Evolutionary conservation across 2,329 filamentous ascomycete genomes (phyloP), one percentile per base, ranked within the genome.

Genomic region (Exophiala sp.): DNA sequence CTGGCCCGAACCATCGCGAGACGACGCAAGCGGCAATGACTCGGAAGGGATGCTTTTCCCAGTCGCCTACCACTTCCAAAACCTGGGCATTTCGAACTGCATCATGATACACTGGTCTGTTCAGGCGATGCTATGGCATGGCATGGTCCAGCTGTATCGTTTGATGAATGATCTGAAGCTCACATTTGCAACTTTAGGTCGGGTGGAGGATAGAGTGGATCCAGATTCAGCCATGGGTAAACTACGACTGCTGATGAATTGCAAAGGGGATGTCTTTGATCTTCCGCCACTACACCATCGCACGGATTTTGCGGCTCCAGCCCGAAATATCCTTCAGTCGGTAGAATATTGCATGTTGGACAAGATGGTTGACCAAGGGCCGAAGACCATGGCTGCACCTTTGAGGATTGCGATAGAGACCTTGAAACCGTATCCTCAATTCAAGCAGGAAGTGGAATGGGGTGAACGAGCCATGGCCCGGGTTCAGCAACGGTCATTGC

Each of bases 91-190:
- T 3, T 68, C 69, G 3, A 55, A 60, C 5, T 67, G 62, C 3
- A 60, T 69, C 10, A 64, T 68, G 39, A 35, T 69, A 2, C 66
- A 68, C 43, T 73, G 70, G 71, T 63, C 68, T 3, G 62, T 64
- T 1, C 57, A 60, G 5, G 50, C 62, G 1, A 65, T 73, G 49
- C 52, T 72, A 16, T 72, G 68, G 66, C 64, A 67, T 3, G 68
- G 68, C 1, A 61, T 72, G 47, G 62, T 50, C 7, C 63, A 65
- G 39, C 57, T 73, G 7, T 68, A 71, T 55, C 35, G 61, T 2
- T 36, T 68, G n/a, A 54, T 68, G 43, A 52, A 43, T 3, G 39
- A 52, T 21, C 57, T 63, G 20, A 45, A 61, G 18, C 7, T 42
- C 11, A 32, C 38, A 12, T 44, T 55, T 5, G 24, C 11, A 8